Percentiles rank a stretch among this genome's conserved stretches.
Conservation (phyloP, 83 land plant species). For the Thuja plicata region DNA sequence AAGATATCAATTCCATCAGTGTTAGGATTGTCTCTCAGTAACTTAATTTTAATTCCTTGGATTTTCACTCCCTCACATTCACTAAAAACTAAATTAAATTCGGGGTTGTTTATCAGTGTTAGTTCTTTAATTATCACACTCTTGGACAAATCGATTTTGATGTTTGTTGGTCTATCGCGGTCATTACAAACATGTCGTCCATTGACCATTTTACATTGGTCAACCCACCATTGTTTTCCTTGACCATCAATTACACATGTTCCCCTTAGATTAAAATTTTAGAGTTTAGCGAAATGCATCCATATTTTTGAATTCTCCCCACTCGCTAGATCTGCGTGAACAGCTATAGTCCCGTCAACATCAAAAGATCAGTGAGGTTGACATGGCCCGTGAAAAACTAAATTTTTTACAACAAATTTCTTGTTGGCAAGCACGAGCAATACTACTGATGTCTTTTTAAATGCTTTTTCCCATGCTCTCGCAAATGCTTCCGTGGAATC, state of each 20-base stretch:
- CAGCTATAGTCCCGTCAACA: slow-evolving; percentile 2
- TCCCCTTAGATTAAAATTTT: not conserved
- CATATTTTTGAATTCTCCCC: slow-evolving; percentile 3
- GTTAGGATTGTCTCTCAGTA: slow-evolving; percentile 18
- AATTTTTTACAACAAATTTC: slow-evolving; percentile 16
- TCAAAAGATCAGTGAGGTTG: not conserved
- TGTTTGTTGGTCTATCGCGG: not conserved
- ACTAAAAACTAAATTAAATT: not conserved
- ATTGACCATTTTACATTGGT: not conserved
- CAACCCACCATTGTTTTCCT: slow-evolving; percentile 17
- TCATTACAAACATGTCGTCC: not conserved
- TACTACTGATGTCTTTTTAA: not conserved
- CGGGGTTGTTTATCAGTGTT: slow-evolving; percentile 5
- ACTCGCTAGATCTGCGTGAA: not conserved
- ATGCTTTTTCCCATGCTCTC: slow-evolving; percentile 25
- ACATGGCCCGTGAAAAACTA: slow-evolving; percentile 16
- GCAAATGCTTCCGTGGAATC: slow-evolving; percentile 33
- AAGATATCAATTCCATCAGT: slow-evolving; percentile 22
- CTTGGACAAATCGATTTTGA: not conserved
- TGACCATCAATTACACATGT: slow-evolving; percentile 9
- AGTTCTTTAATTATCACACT: not conserved
- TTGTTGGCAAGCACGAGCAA: not conserved
- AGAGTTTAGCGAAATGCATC: not conserved
- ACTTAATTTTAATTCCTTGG: not conserved
- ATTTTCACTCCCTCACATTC: not conserved